Conservation (phyloP, 345 rosid genomes). For the Mangifera indica region DNA sequence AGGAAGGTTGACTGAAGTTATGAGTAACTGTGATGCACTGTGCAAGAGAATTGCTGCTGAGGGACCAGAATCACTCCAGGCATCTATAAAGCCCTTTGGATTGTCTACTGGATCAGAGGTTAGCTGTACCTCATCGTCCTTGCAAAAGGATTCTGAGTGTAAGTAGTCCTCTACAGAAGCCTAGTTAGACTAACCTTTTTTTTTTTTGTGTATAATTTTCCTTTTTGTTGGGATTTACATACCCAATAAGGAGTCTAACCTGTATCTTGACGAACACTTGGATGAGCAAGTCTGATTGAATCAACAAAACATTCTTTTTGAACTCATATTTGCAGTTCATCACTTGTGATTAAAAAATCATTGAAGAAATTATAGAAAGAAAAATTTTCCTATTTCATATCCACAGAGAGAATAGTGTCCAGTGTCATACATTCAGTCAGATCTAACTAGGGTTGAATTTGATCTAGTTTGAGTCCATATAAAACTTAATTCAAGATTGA, state of each 20-base stretch:
- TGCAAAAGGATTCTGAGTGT: conserved; percentile 10
- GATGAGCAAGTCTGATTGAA: background rate
- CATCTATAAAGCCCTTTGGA: conserved; percentile 50
- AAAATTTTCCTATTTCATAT: no score
- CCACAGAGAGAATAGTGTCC: no score
- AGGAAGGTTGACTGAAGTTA: conserved; percentile 86
- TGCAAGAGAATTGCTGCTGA: conserved; percentile 73
- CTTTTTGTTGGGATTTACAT: background rate
- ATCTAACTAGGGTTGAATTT: no score
- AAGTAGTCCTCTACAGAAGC: conserved; percentile 15
- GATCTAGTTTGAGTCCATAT: no score
- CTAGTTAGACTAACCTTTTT: conserved; percentile 3
- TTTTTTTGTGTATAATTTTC: no score
- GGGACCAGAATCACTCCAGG: conserved; percentile 75
- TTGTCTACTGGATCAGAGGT: conserved; percentile 26
- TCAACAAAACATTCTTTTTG: conserved; percentile 1
- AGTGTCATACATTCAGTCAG: no score
- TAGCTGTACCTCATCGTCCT: conserved; percentile 22
- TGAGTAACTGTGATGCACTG: conserved; percentile 69
- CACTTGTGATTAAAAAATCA: no score
- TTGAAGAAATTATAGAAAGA: no score
- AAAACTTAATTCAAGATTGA: no score
- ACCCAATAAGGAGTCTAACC: background rate
- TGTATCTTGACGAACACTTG: background rate
- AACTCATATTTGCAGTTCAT: background rate